These are phyloP conservation scores for Penicillium salamii DNA, from an alignment of 495 filamentous ascomycete species.

Conservation along the genomic window DNA sequence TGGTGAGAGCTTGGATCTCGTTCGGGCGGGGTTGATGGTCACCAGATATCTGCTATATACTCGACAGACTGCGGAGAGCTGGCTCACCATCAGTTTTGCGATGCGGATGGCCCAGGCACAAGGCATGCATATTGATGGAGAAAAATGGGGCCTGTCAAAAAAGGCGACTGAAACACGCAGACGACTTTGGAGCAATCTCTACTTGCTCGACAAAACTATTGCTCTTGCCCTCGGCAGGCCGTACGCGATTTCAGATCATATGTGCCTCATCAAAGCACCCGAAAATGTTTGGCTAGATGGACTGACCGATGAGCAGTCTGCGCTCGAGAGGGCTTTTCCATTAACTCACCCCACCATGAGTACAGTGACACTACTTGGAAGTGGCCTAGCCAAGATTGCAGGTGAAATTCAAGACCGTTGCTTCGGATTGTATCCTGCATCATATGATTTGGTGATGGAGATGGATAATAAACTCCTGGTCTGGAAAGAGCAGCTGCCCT, in stretches of 20 bases:
- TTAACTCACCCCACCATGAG: conserved; percentile 10
- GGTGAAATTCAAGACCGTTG: conserved; percentile 17
- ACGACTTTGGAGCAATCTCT: conserved; percentile 14
- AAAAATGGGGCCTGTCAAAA: conserved; percentile 14
- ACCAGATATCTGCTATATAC: conserved; percentile 16
- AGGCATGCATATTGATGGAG: conserved; percentile 18
- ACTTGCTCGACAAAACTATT: conserved; percentile 16
- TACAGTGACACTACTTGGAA: conserved; percentile 7
- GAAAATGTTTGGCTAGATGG: conserved; percentile 15
- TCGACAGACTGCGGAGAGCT: conserved; percentile 13
- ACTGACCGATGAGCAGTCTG: conserved; percentile 12
- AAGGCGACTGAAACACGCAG: conserved; percentile 13
- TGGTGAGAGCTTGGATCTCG: conserved; percentile 17
- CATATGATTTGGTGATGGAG: conserved; percentile 12
- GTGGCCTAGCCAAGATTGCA: conserved; percentile 12
- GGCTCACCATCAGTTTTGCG: conserved; percentile 16
- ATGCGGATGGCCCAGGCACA: conserved; percentile 19
- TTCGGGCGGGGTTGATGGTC: conserved; percentile 16
- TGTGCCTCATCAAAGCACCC: conserved; percentile 15
- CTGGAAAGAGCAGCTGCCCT: conserved; percentile 11
- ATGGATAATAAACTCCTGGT: conserved; percentile 15
- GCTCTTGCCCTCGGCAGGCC: conserved; percentile 16
- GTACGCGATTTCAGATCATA: conserved; percentile 17
- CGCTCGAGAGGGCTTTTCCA: neutral
- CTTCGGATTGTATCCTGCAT: conserved; percentile 16